Evolutionary conservation across 1,284 basidiomycete species (phyloP).

Genomic region (Marasmius tenuissimus): DNA sequence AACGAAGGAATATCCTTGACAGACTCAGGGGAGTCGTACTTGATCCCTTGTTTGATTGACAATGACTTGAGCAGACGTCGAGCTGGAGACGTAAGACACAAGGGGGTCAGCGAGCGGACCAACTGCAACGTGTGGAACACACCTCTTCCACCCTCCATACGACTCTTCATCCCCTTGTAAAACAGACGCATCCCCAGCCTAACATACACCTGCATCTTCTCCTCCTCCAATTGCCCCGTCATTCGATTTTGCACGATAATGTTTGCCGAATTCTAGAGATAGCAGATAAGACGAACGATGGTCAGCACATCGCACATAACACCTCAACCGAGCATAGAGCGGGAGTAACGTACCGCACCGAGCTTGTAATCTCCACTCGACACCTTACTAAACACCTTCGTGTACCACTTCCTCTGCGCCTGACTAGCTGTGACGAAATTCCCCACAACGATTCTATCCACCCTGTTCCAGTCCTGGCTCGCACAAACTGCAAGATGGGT

Average conservation of each 20-base stretch:
- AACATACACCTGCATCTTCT: constrained; percentile 98
- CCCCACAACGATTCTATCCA: constrained; percentile 88
- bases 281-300: not conserved
- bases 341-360: constrained; percentile 69
- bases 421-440: constrained; percentile 96
- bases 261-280: constrained; percentile 87
- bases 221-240: constrained; percentile 93
- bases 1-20: constrained; percentile 84
- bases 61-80: constrained; percentile 83
- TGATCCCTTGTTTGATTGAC: constrained; percentile 92
- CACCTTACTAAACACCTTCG: constrained; percentile 85
- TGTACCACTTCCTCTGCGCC: constrained; percentile 97
- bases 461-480: constrained; percentile 87
- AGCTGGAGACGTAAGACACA: constrained; percentile 38
- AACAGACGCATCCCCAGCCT: constrained; percentile 88
- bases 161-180: constrained; percentile 88
- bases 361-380: constrained; percentile 86
- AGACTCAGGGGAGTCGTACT: constrained; percentile 88
- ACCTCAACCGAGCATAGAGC: not conserved
- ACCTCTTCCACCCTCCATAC: constrained; percentile 91
- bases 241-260: constrained; percentile 93
- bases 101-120: not conserved
- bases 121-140: constrained; percentile 20
- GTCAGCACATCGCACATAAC: constrained; percentile 4
- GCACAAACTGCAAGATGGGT: constrained; percentile 95